Conservation (phyloP, 1,284 basidiomycete genomes). For the Hymenochaete sp. region DNA sequence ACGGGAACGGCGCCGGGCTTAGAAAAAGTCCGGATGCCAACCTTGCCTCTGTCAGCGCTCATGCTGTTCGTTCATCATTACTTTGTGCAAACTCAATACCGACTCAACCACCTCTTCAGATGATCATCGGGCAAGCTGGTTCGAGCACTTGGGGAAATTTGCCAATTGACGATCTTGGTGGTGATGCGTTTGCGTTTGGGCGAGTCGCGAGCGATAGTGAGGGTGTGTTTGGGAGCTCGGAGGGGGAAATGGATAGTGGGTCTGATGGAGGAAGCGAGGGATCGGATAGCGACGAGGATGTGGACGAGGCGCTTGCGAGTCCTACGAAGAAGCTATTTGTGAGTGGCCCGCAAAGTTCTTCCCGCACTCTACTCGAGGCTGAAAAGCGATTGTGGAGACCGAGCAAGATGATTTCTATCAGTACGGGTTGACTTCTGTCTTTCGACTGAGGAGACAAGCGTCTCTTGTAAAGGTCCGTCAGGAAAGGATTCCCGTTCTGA, state of each 20-base stretch:
- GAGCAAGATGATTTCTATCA: constrained; percentile 28
- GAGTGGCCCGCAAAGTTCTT: neutral
- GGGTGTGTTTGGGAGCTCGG: neutral
- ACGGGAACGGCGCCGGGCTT: no score
- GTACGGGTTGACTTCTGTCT: constrained; percentile 31
- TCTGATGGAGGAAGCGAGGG: constrained; percentile 12
- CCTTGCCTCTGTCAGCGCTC: no score
- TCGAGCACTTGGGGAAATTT: no score
- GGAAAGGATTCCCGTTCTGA: no score
- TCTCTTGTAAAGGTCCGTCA: constrained; percentile 9
- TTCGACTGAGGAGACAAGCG: constrained; percentile 23
- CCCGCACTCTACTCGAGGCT: neutral
- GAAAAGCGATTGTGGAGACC: constrained; percentile 21
- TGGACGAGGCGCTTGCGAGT: constrained; percentile 8
- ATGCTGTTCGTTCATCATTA: no score
- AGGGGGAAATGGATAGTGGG: constrained; percentile 4
- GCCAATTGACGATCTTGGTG: neutral
- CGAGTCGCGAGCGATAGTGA: neutral
- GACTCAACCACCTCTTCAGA: no score
- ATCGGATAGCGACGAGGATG: constrained; percentile 11
- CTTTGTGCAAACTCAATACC: no score
- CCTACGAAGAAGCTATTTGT: constrained; percentile 16
- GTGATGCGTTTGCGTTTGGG: neutral
- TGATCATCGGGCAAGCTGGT: no score
- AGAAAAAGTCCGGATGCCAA: no score